Base-by-base conservation (phyloP, 176 grass and related monocot species). In the Ensete ventricosum region DNA sequence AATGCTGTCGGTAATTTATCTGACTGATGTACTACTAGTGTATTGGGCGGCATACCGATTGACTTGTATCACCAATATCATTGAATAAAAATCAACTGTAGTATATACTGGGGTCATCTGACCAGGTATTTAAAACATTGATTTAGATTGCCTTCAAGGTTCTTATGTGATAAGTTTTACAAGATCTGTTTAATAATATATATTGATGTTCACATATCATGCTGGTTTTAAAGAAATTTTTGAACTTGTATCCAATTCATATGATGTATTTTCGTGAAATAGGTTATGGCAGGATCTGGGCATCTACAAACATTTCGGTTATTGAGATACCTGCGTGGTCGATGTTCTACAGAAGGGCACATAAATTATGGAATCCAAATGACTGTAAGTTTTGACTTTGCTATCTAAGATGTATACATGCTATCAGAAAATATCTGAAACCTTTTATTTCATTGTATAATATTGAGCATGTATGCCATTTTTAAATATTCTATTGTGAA, bases 301-400 rank as follows among this genome's bases (percentile, higher is more conserved):
- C 86, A 97, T 85, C 74, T 97, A 78, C 87, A 89, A 84, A 97
- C 88, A 74, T 97, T 97, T 73, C 87, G 94, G 63, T 79, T 97
- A 53, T 73, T 97, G 51, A 87, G 94, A 54, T 97, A 97, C 81
- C 90, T 97, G 76, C 88, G 94, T 66, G 84, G 88, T 78, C 87
- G 94, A 87, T 87, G 86, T 83, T 93, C 94, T 55, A 82, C 88
- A 64, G 94, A 97, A 82, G 94, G 94, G 24, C 94, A 97, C 81
- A 84, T 97, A 78, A 90, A 93, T 87, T 97, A 93, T 87, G 94
- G 94, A 69, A 86, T 93, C 69, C 94, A 97, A 84, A 97, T 97
- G 88, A 82, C 88, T 29, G 90, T 97, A 83, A 87, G 89, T 88
- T 77, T 82, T 26, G 26, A 67, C 67, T 77, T 53, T 53, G 1